A percentile compares a stretch with the other conserved stretches of the same genome.
Evolutionary conservation across 2,329 filamentous ascomycete genomes (phyloP).

Genomic region (Phialemonium atrogriseum): DNA sequence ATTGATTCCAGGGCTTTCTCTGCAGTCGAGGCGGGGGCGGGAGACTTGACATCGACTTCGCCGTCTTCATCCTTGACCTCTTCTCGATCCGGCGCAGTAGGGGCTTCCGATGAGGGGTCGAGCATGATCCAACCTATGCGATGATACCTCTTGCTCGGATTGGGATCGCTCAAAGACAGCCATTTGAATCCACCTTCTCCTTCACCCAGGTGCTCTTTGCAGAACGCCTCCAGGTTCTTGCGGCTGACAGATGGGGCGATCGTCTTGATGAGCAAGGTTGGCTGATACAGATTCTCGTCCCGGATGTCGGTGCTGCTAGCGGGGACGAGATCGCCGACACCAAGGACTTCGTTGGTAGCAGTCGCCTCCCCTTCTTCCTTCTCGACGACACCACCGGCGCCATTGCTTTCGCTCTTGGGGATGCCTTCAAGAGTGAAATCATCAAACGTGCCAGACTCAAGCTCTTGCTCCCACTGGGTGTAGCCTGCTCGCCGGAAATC

Average conservation of each 20-base stretch:
- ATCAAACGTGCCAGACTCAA: conserved; percentile 80
- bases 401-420: conserved; percentile 87
- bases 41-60: conserved; percentile 47
- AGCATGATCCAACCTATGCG: conserved; percentile 98
- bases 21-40: conserved; percentile 50
- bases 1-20: conserved; percentile 89
- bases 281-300: conserved; percentile 81
- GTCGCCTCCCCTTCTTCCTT: conserved; percentile 95
- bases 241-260: conserved; percentile 94
- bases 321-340: conserved; percentile 84
- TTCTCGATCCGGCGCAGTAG: conserved; percentile 58
- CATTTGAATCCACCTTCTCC: conserved; percentile 90
- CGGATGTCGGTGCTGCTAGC: conserved; percentile 76
- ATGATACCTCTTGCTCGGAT: conserved; percentile 93
- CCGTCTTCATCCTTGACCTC: conserved; percentile 60
- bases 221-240: conserved; percentile 87
- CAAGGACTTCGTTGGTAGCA: conserved; percentile 83
- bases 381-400: conserved; percentile 74
- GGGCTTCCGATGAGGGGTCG: conserved; percentile 65
- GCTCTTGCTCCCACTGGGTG: conserved; percentile 79
- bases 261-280: conserved; percentile 94
- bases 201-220: conserved; percentile 88
- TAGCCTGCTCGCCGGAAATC: conserved; percentile 74
- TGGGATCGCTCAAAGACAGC: conserved; percentile 92
- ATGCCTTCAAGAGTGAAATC: conserved; percentile 92